A percentile compares a stretch with the other conserved stretches of the same genome.
phyloP scores from a whole-genome alignment of 2,329 filamentous ascomycete genomes.

The Chrysoporthe cubensis region DNA sequence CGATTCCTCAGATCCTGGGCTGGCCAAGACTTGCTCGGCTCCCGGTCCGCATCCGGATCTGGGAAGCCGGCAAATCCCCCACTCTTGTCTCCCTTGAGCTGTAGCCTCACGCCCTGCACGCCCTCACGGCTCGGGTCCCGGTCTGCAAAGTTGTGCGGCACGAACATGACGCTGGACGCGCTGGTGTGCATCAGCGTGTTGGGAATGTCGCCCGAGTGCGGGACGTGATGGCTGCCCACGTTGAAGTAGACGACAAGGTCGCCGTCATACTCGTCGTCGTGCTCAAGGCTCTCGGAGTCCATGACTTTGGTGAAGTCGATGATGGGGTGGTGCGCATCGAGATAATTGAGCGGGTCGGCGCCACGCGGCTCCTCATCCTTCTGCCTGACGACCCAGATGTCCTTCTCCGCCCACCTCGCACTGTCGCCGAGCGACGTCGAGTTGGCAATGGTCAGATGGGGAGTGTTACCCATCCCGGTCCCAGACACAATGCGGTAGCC shows the following conservation, averaged over 20 bases:
- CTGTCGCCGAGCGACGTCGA: conserved; percentile 40
- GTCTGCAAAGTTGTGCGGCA: conserved; percentile 45
- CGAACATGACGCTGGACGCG: conserved; percentile 42
- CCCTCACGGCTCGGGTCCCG: conserved; percentile 41
- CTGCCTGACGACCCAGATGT: conserved; percentile 46
- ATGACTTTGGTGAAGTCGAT: conserved; percentile 46
- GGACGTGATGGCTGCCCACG: conserved; percentile 49
- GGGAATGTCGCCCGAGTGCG: conserved; percentile 47
- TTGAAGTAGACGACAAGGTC: conserved; percentile 46
- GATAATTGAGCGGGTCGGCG: conserved; percentile 43
- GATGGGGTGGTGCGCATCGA: conserved; percentile 41
- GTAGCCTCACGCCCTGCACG: conserved; percentile 31
- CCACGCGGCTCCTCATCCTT: conserved; percentile 48
- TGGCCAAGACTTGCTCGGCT: conserved; percentile 15
- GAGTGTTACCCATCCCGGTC: conserved; percentile 35
- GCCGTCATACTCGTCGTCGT: conserved; percentile 36
- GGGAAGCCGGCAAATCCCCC: conserved; percentile 29
- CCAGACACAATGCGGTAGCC: conserved; percentile 47
- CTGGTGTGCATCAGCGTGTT: conserved; percentile 48
- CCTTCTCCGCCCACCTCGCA: conserved; percentile 31
- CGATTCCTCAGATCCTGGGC: conserved; percentile 19
- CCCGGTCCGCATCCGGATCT: not conserved
- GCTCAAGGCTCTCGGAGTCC: conserved; percentile 37
- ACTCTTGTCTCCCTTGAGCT: conserved; percentile 28
- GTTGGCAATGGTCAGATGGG: conserved; percentile 33